Evolutionary conservation across 148 eudicot species (phyloP).

Genomic region (Camellia granthamiana): DNA sequence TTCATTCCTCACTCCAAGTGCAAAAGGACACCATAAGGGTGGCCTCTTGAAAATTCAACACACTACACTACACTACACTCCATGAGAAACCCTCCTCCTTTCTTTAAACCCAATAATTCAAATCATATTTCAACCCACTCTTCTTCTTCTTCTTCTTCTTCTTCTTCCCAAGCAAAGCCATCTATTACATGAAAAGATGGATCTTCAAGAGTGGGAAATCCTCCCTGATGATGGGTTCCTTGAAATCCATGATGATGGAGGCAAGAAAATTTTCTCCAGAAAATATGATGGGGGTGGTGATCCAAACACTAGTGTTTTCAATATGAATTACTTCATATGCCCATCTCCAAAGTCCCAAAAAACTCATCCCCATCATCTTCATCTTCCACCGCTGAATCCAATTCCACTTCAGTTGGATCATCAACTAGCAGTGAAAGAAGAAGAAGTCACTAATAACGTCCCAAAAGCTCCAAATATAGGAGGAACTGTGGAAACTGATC

Average conservation of each 20-base stretch:
- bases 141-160: neutral
- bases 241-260: conserved; percentile 54
- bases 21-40: neutral
- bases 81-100: conserved; percentile 16
- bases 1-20: neutral
- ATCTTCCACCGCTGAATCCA: conserved; percentile 2
- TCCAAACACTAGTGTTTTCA: conserved; percentile 27
- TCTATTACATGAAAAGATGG: conserved; percentile 37
- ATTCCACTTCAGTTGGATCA: conserved; percentile 40
- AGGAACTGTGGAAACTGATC: conserved; percentile 20
- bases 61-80: conserved; percentile 9
- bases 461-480: conserved; percentile 1
- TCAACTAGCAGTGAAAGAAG: conserved; percentile 19
- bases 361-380: conserved; percentile 20
- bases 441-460: neutral
- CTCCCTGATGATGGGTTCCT: conserved; percentile 61
- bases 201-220: conserved; percentile 85
- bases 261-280: conserved; percentile 29
- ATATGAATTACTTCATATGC: conserved; percentile 44
- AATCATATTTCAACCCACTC: neutral
- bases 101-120: conserved; percentile 14
- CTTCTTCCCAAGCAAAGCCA: neutral
- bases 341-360: conserved; percentile 28
- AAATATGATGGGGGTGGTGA: conserved; percentile 12
- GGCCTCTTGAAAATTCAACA: conserved; percentile 2